phyloP scores from a whole-genome alignment of 345 rosid genomes.

The Eucalyptus marginata region DNA sequence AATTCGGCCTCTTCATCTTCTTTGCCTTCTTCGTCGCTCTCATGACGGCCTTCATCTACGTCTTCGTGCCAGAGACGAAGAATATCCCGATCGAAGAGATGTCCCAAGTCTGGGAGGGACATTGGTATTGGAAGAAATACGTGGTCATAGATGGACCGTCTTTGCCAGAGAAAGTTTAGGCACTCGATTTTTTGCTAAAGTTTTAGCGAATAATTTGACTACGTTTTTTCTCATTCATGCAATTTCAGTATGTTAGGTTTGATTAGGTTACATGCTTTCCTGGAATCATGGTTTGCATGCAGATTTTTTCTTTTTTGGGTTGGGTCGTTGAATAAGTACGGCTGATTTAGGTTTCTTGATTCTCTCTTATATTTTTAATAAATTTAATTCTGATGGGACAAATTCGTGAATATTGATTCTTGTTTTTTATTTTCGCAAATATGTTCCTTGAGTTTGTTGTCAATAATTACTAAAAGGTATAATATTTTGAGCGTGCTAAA shows the following conservation, averaged over 20 bases:
- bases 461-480: background rate
- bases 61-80: constrained; percentile 30
- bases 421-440: background rate
- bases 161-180: background rate
- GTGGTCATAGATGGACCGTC: background rate
- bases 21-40: constrained; percentile 2
- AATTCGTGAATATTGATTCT: background rate
- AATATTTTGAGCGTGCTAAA: background rate
- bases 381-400: background rate
- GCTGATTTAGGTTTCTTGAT: background rate
- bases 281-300: background rate
- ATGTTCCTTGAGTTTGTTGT: background rate
- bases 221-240: background rate
- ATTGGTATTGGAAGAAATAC: constrained; percentile 7
- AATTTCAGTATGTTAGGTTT: background rate
- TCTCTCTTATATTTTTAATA: background rate
- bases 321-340: background rate
- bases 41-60: constrained; percentile 13
- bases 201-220: background rate
- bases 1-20: background rate
- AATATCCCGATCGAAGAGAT: constrained; percentile 17
- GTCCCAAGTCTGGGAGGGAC: constrained; percentile 10
- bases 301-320: background rate
- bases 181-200: background rate
- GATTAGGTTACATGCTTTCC: background rate